phyloP scores from a whole-genome alignment of 2,329 filamentous ascomycete species.

The Colletotrichum magnum region DNA sequence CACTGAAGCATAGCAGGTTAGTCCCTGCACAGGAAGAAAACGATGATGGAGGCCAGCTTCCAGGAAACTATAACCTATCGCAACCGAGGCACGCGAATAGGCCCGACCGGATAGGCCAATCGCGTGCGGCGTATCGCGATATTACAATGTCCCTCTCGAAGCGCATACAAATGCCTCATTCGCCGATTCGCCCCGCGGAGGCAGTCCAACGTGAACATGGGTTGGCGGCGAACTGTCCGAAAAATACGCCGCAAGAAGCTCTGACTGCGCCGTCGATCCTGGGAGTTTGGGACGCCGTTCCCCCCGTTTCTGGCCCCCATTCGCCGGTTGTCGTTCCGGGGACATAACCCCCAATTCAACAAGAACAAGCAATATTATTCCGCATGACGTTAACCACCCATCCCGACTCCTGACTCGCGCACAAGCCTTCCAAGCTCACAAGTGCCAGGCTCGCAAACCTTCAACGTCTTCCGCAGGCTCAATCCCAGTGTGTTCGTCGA shows the following conservation, averaged over 20 bases:
- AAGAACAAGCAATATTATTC: background rate
- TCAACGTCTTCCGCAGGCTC: constrained; percentile 6
- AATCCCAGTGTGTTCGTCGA: constrained; percentile 18
- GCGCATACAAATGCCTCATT: constrained; percentile 12
- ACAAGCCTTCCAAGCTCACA: background rate
- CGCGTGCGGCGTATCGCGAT: background rate
- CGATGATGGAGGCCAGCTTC: background rate
- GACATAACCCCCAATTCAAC: background rate
- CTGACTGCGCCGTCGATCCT: constrained; percentile 1
- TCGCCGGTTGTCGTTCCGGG: constrained; percentile 8
- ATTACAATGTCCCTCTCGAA: background rate
- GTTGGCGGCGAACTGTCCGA: constrained; percentile 1
- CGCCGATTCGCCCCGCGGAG: too few relatives aligned
- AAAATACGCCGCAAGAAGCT: background rate
- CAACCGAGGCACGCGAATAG: constrained; percentile 16
- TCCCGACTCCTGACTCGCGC: constrained; percentile 32
- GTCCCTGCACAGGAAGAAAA: constrained; percentile 21
- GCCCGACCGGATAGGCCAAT: constrained; percentile 18
- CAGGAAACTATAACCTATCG: constrained; percentile 19
- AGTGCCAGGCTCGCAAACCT: background rate
- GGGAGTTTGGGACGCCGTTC: background rate
- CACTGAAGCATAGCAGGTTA: background rate
- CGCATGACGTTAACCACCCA: constrained; percentile 28
- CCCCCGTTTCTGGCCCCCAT: constrained; percentile 23
- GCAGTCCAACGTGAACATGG: background rate